These are phyloP conservation scores for Myxozyma neotropica DNA, from an alignment of 805 yeast species.

Conservation along the genomic window DNA sequence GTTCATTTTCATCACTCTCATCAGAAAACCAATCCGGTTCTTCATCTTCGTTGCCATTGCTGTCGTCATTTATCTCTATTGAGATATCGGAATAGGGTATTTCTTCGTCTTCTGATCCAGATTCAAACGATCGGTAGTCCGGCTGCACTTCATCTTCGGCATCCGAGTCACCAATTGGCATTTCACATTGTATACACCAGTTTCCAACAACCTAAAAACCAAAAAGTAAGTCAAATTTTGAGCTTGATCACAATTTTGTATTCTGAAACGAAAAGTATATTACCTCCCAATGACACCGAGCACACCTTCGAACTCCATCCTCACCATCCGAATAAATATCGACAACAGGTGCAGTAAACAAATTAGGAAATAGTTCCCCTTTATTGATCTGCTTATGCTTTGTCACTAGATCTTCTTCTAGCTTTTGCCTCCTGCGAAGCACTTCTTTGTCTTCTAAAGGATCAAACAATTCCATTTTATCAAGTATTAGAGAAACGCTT, in stretches of 20 bases:
- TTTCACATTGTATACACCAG: not conserved
- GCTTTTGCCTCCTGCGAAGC: constrained; percentile 2
- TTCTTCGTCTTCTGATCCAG: not conserved
- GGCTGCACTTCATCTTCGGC: not conserved
- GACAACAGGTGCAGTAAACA: constrained; percentile 47
- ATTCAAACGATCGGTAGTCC: not conserved
- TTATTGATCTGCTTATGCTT: constrained; percentile 41
- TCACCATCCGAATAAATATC: constrained; percentile 54
- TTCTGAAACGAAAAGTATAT: too few relatives aligned
- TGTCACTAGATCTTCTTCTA: constrained; percentile 9
- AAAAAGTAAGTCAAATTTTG: not conserved
- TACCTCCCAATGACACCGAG: constrained; percentile 73
- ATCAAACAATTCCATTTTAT: constrained; percentile 5
- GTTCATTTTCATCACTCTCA: not conserved
- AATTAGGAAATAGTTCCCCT: constrained; percentile 47
- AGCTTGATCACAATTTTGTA: too few relatives aligned
- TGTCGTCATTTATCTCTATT: not conserved
- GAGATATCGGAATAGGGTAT: too few relatives aligned
- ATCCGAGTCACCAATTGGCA: not conserved
- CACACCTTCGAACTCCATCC: constrained; percentile 70
- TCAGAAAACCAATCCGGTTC: constrained; percentile 9
- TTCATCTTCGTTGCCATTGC: not conserved
- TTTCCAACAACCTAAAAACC: constrained; percentile 28
- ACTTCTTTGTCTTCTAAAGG: constrained; percentile 18
- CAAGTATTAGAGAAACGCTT: constrained; percentile 11